Evolutionary conservation across 768 basidiomycete genomes (phyloP).

Genomic region (Leccinum longicurvipes): DNA sequence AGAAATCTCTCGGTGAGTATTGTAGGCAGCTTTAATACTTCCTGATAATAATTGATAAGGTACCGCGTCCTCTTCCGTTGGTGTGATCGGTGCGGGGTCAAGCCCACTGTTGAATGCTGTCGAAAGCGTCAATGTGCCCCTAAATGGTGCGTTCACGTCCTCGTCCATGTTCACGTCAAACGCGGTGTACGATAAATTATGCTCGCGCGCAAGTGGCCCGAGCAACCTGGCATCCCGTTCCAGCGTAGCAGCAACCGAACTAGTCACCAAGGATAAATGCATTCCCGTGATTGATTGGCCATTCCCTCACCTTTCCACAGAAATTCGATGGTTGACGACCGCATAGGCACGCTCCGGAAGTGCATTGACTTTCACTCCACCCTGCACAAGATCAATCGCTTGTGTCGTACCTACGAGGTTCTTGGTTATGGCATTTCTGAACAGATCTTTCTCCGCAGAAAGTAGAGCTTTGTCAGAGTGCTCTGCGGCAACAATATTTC

Average conservation of each 20-base stretch:
- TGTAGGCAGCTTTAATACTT: slow-evolving; percentile 60
- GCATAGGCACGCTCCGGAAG: slow-evolving; percentile 73
- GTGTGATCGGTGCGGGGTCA: slow-evolving; percentile 67
- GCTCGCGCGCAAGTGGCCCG: slow-evolving; percentile 43
- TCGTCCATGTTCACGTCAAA: slow-evolving; percentile 46
- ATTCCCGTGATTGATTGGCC: neutral
- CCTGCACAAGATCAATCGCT: slow-evolving; percentile 69
- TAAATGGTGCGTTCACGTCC: slow-evolving; percentile 30
- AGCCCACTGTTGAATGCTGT: slow-evolving; percentile 46
- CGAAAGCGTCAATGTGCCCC: slow-evolving; percentile 48
- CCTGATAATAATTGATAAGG: slow-evolving; percentile 56
- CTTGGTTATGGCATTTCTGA: slow-evolving; percentile 37
- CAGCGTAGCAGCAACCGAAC: slow-evolving; percentile 42
- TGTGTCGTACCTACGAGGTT: slow-evolving; percentile 68
- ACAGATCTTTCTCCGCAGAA: slow-evolving; percentile 47
- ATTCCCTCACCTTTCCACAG: slow-evolving; percentile 48
- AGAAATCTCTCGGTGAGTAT: slow-evolving; percentile 41
- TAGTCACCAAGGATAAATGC: slow-evolving; percentile 2
- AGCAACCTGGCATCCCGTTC: slow-evolving; percentile 43
- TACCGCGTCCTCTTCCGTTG: slow-evolving; percentile 29
- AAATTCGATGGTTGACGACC: slow-evolving; percentile 70
- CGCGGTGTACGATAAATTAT: slow-evolving; percentile 57
- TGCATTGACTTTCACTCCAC: slow-evolving; percentile 73
- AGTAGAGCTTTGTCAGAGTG: slow-evolving; percentile 50
- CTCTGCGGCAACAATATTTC: slow-evolving; percentile 44